Base-by-base conservation (phyloP, 2,329 filamentous ascomycete species). In the Diaporthe citriasiana region DNA sequence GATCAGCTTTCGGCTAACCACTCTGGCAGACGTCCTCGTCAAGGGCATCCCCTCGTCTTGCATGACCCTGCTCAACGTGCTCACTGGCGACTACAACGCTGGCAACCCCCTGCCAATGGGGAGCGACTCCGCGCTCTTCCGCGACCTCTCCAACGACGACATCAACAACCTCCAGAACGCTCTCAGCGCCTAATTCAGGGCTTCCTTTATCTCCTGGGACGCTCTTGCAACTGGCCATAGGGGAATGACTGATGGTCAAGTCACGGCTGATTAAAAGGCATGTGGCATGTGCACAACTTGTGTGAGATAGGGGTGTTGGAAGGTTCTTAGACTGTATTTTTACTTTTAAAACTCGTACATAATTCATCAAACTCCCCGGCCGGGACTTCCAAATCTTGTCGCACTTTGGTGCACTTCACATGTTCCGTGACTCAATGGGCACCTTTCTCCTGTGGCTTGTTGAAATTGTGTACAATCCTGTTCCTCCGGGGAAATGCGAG, bases 1-100 rank as follows among this genome's bases (percentile, higher is more conserved):
- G 4, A 7, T 30, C 13, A 17, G 33, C 3, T 33, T 45, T 33
- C 19, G 27, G 35, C 55, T 50, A 2, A 70, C 25, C 19, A 13
- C 22, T 63, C 38, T 59, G n/a, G 17, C 40, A 76, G 74, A 51
- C 25, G 57, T 76, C 38, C 65, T 73, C 7, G 75, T 71, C 22
- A 22, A 60, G 17, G 73, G 75, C 4, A 25, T 76, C 15, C 75
- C 75, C 4, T 47, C 70, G 7, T 51, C 73, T 0, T 75, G 73
- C 53, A 75, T 75, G 75, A 72, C 60, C 3, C 71, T 73, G 10
- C 22, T 63, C 40, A 74, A 73, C 6, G 73, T 71, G 65, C 66
- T 73, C 35, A 76, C 71, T 19, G 75, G 71, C 22, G 25, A 69
- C 63, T 75, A 40, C 66, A 57, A 75, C 50, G 66, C 19, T 25